Base-by-base conservation (phyloP, 768 basidiomycete species). In the Pleurotus salmoneostramineus region DNA sequence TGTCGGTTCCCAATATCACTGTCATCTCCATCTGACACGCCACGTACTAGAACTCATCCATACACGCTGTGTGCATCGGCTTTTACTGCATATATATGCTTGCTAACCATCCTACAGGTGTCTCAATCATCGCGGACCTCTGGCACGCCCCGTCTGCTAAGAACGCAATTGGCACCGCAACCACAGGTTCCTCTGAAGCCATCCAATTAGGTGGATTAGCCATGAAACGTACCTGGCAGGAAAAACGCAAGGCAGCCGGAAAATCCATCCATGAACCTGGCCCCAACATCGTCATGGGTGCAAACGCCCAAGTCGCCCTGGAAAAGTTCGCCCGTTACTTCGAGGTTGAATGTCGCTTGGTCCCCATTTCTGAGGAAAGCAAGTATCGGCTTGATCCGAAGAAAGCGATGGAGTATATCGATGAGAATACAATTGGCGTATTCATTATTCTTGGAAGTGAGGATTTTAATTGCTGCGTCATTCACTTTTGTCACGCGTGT, bases 211-310 rank as follows among this genome's bases (percentile, higher is more conserved):
- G 86, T n/a, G 88, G 87, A 11, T 75, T 91, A 7, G 87, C 88
- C 3, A 81, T 89, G 79, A 91, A 89, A 74, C 82, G 80, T 61
- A 75, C 81, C 6, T 89, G 88, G 88, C 88, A 84, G 74, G 76
- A 77, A 27, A 78, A 76, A 27, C 84, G 86, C 45, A 89, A 88
- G 64, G 80, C 80, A 15, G 81, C 81, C 10, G 82, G 84, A 42
- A 82, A 85, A 65, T 83, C 79, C 69, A 86, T 90, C 37, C 91
- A 93, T 63, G 83, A 90, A 56, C 87, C 95, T 66, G 87, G 88
- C 2, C 86, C 86, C 2, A 85, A 85, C 61, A 82, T 86, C 55
- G 72, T 87, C 44, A 83, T 86, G 77, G 83, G 84, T 43, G 81
- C 86, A n/a, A 86, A 88, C 66, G 87, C 86, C 3, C 87, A 89